phyloP scores from a whole-genome alignment of 768 basidiomycete species.

The Neoboletus brunneissimus region DNA sequence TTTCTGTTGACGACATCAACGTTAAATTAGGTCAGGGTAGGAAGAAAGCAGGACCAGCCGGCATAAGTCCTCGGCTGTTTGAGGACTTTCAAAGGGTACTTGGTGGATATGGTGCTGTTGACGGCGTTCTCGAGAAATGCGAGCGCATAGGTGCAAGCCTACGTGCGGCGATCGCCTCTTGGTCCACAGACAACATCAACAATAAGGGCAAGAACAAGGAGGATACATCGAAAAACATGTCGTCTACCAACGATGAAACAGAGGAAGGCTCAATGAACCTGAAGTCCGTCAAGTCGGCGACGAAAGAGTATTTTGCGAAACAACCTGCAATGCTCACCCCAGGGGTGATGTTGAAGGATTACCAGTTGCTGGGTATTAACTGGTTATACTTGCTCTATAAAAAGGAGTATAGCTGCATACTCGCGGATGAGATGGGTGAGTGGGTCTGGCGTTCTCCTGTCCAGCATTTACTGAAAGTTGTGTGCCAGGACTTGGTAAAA shows the following conservation, averaged over 20 bases:
- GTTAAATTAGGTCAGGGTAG: slow-evolving; percentile 78
- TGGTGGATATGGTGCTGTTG: slow-evolving; percentile 82
- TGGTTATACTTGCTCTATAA: slow-evolving; percentile 90
- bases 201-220: slow-evolving; percentile 40
- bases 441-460: slow-evolving; percentile 9
- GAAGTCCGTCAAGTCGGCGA: slow-evolving; percentile 41
- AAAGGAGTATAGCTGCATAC: slow-evolving; percentile 83
- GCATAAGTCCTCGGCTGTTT: slow-evolving; percentile 86
- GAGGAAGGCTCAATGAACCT: slow-evolving; percentile 68
- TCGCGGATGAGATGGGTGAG: slow-evolving; percentile 99
- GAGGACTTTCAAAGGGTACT: slow-evolving; percentile 88
- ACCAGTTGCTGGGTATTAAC: slow-evolving; percentile 96
- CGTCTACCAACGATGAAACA: slow-evolving; percentile 32
- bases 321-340: slow-evolving; percentile 72
- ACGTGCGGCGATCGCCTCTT: slow-evolving; percentile 70
- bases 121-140: slow-evolving; percentile 84
- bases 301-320: slow-evolving; percentile 63
- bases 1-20: slow-evolving; percentile 70
- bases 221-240: slow-evolving; percentile 22
- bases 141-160: slow-evolving; percentile 81
- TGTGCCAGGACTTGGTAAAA: slow-evolving; percentile 87
- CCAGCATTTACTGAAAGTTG: neutral
- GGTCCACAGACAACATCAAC: slow-evolving; percentile 46
- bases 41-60: slow-evolving; percentile 78
- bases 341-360: slow-evolving; percentile 84